phyloP scores from a whole-genome alignment of 495 filamentous ascomycete species.

The Pseudoneurospora amorphoporcata region DNA sequence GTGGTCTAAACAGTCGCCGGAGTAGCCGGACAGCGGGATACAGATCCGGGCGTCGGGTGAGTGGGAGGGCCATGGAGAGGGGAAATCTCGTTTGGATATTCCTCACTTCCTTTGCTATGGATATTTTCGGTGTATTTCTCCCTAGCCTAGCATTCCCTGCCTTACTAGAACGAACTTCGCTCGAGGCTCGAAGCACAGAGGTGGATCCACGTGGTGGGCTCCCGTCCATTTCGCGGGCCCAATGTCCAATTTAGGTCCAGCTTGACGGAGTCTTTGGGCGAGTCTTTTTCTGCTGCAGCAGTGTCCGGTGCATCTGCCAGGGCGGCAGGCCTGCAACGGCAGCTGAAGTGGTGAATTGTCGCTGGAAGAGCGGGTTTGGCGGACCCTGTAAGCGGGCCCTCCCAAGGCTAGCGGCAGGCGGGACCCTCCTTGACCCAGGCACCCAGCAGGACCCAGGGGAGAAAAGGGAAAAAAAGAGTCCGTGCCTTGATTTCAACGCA shows the following conservation, averaged over 20 bases:
- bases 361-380: neutral
- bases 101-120: neutral
- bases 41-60: neutral
- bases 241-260: no score
- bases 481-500: neutral
- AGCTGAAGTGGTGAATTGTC: neutral
- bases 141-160: neutral
- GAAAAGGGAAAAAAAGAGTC: neutral
- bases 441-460: neutral
- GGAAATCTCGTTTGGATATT: neutral
- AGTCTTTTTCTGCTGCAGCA: neutral
- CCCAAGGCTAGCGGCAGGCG: neutral
- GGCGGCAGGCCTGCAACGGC: neutral
- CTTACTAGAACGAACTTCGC: neutral
- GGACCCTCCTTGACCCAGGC: neutral
- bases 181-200: neutral
- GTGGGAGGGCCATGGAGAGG: neutral
- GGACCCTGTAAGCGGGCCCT: neutral
- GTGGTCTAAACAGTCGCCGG: neutral
- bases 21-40: neutral
- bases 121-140: neutral
- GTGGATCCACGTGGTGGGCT: neutral
- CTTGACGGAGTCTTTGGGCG: no score
- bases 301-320: neutral
- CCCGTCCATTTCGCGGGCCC: neutral